These are phyloP conservation scores for Climacium dendroides DNA, from an alignment of 225 moss, liverwort and hornwort species.

Conservation along the genomic window DNA sequence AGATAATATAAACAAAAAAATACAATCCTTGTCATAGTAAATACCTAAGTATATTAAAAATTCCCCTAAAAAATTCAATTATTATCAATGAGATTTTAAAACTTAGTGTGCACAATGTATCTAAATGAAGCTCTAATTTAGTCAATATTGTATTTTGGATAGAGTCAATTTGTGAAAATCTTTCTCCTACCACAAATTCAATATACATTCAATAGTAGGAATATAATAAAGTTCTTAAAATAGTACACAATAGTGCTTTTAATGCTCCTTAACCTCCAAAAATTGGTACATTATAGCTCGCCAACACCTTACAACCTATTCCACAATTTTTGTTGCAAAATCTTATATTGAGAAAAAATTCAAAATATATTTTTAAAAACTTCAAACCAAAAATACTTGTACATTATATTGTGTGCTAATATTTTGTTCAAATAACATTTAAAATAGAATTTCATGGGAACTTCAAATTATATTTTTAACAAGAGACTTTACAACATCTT, in stretches of 20 bases:
- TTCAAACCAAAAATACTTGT: not conserved
- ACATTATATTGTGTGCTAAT: not conserved
- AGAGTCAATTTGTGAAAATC: not conserved
- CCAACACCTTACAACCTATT: not conserved
- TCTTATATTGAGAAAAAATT: no score
- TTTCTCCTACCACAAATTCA: not conserved
- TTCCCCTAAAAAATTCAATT: fast-evolving
- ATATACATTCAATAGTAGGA: not conserved
- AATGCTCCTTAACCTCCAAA: not conserved
- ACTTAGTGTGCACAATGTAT: not conserved
- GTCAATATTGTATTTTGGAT: not conserved
- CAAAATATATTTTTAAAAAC: not conserved
- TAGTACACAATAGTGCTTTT: fast-evolving
- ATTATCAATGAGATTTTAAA: not conserved
- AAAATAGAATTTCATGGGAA: not conserved
- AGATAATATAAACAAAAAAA: not conserved
- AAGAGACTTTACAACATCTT: not conserved
- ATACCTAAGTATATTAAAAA: not conserved
- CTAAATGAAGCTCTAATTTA: fast-evolving
- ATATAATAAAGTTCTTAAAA: not conserved
- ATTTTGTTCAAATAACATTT: not conserved
- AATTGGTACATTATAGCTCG: not conserved
- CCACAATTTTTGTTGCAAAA: fast-evolving
- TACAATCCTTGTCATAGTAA: not conserved
- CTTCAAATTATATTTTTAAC: not conserved